phyloP scores from a whole-genome alignment of 1,284 basidiomycete genomes.

The Rhizoctonia solani region DNA sequence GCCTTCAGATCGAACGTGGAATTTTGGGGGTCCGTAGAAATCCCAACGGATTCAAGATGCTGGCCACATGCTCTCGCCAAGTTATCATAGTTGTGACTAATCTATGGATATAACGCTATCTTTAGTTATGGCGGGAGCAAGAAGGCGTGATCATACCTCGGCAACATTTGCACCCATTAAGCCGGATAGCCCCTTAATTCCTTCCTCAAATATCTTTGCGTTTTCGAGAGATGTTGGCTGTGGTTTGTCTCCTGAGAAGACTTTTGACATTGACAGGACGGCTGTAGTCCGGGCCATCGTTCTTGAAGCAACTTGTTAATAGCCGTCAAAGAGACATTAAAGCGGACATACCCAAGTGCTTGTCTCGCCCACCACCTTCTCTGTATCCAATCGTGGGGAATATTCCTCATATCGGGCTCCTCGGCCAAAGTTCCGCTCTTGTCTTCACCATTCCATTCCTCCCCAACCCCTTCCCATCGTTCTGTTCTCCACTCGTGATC shows the following conservation, averaged over 20 bases:
- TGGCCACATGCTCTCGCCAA: conserved; percentile 52
- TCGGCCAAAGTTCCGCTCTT: not conserved
- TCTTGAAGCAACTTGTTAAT: conserved; percentile 38
- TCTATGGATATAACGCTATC: conserved; percentile 41
- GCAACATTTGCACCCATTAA: conserved; percentile 11
- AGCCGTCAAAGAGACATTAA: conserved; percentile 45
- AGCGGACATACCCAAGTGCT: conserved; percentile 27
- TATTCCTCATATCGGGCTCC: not conserved
- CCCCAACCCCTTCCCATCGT: not conserved
- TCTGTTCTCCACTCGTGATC: conserved; percentile 3
- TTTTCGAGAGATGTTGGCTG: not conserved
- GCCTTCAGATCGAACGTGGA: conserved; percentile 39
- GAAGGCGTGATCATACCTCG: conserved; percentile 51
- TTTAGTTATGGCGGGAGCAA: conserved; percentile 32
- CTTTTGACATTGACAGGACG: not conserved
- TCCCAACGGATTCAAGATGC: conserved; percentile 43
- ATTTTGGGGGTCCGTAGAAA: conserved; percentile 1
- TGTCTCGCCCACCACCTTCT: conserved; percentile 24
- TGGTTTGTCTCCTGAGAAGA: not conserved
- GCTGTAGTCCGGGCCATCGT: not conserved
- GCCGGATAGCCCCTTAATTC: conserved; percentile 8
- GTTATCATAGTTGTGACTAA: conserved; percentile 49
- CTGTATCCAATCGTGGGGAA: conserved; percentile 24
- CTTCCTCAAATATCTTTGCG: conserved; percentile 18
- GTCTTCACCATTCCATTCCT: conserved; percentile 4